Percentiles rank a stretch among this genome's conserved stretches.
These are phyloP conservation scores for Pisolithus tinctorius DNA, from an alignment of 768 basidiomycete genomes.

Conservation along the genomic window DNA sequence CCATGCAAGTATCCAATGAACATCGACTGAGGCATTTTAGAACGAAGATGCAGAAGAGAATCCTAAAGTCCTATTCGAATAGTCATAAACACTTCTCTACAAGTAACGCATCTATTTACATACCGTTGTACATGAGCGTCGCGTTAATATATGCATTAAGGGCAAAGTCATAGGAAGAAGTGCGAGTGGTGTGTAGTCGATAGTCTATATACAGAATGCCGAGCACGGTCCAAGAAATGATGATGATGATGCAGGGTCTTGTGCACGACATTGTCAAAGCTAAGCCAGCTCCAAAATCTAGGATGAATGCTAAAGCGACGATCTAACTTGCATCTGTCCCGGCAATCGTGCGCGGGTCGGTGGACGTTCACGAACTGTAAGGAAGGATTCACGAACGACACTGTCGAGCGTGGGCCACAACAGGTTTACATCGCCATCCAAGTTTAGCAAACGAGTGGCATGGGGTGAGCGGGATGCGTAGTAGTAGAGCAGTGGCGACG, in stretches of 20 bases:
- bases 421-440: conserved; percentile 67
- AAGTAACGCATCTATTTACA: neutral
- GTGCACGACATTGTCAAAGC: neutral
- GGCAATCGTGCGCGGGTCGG: conserved; percentile 9
- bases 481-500: conserved; percentile 74
- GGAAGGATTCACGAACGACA: conserved; percentile 48
- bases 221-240: neutral
- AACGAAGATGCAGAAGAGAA: too few relatives aligned
- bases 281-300: neutral
- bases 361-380: conserved; percentile 45
- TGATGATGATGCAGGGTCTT: neutral
- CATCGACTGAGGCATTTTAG: too few relatives aligned
- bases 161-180: neutral
- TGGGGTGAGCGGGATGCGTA: conserved; percentile 39
- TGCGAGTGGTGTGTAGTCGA: neutral
- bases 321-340: conserved; percentile 12
- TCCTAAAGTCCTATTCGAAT: too few relatives aligned
- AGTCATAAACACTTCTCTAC: too few relatives aligned
- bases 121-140: neutral
- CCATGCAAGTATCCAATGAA: too few relatives aligned
- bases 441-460: conserved; percentile 43
- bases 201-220: neutral
- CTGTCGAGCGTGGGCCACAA: conserved; percentile 78
- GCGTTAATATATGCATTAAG: neutral
- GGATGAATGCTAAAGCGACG: conserved; percentile 1